These are phyloP conservation scores for Nicotiana rustica DNA, from an alignment of 305 asterid species.

Conservation along the genomic window DNA sequence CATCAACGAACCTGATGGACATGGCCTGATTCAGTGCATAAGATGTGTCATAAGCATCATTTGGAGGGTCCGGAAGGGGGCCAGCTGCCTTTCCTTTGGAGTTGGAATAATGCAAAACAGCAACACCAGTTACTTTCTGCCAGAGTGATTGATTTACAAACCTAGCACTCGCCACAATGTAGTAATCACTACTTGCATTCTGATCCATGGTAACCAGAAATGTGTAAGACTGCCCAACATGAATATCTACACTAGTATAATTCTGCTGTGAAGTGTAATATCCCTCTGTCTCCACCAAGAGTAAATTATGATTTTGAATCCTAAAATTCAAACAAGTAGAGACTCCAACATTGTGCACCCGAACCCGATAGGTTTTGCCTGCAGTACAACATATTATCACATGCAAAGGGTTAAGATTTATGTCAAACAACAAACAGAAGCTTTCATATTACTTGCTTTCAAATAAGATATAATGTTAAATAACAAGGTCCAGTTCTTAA, in stretches of 20 bases:
- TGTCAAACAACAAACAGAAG: background rate
- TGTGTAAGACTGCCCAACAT: constrained; percentile 90
- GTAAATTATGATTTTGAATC: constrained; percentile 86
- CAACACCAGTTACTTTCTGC: constrained; percentile 96
- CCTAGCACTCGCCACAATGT: constrained; percentile 93
- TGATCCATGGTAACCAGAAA: constrained; percentile 90
- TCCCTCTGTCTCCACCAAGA: constrained; percentile 94
- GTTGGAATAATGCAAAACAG: constrained; percentile 83
- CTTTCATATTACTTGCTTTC: constrained; percentile 7
- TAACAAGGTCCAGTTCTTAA: background rate
- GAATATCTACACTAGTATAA: constrained; percentile 82
- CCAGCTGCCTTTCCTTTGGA: constrained; percentile 78
- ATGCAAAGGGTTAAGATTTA: background rate
- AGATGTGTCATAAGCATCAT: constrained; percentile 65
- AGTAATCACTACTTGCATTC: constrained; percentile 96
- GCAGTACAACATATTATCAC: constrained; percentile 36
- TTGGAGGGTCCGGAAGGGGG: constrained; percentile 93
- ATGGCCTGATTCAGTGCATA: constrained; percentile 85
- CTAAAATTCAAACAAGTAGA: constrained; percentile 90
- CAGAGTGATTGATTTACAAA: constrained; percentile 84
- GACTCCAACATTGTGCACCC: constrained; percentile 91
- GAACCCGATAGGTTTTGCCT: constrained; percentile 90
- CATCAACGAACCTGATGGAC: constrained; percentile 76
- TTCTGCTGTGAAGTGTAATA: constrained; percentile 87
- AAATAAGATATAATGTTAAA: constrained; percentile 15